Conservation (phyloP, 306 rosid species). For the Rosa persica region DNA sequence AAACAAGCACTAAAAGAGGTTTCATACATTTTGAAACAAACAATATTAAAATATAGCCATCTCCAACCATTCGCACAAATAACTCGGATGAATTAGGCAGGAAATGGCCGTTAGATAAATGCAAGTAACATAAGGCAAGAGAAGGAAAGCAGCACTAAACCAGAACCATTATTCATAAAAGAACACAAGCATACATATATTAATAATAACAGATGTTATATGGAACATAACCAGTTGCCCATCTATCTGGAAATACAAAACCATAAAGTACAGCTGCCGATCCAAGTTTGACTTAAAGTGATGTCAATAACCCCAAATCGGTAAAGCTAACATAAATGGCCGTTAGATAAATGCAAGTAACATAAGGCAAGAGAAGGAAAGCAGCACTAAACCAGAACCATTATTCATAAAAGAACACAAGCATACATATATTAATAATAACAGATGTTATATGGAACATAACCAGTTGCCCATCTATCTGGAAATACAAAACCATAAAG, state of each 20-base stretch:
- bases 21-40: background rate
- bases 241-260: constrained; percentile 14
- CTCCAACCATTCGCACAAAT: background rate
- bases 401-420: background rate
- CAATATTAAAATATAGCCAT: background rate
- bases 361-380: background rate
- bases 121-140: background rate
- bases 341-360: background rate
- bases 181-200: constrained; percentile 17
- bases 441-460: constrained; percentile 27
- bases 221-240: constrained; percentile 15
- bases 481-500: constrained; percentile 18
- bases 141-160: background rate
- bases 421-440: constrained; percentile 19
- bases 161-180: background rate
- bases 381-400: background rate
- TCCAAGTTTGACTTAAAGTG: constrained; percentile 11
- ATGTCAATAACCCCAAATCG: background rate
- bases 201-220: constrained; percentile 25
- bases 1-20: background rate
- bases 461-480: constrained; percentile 16
- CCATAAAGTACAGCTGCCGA: constrained; percentile 17
- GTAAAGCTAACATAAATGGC: background rate
- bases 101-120: background rate
- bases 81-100: background rate